Conservation (phyloP, 2,329 filamentous ascomycete genomes). For the Bipolaris zeicola region DNA sequence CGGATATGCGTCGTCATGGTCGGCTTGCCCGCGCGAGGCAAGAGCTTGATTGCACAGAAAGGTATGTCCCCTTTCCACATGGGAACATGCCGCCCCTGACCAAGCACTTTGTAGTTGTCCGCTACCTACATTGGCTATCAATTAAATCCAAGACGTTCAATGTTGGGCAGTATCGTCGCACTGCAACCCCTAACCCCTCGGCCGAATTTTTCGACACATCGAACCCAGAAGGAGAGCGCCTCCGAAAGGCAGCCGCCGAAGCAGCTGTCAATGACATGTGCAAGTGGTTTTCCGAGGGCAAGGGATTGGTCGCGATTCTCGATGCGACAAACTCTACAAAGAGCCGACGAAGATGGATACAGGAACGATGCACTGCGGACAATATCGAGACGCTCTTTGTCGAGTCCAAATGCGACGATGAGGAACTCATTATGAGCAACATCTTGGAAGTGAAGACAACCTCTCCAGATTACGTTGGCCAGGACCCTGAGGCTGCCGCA, state of each 20-base stretch:
- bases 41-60: slow-evolving; percentile 97
- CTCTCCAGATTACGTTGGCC: slow-evolving; percentile 90
- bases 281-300: slow-evolving; percentile 78
- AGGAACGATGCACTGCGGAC: slow-evolving; percentile 74
- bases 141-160: slow-evolving; percentile 96
- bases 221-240: slow-evolving; percentile 88
- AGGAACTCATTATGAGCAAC: slow-evolving; percentile 96
- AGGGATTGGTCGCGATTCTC: slow-evolving; percentile 87
- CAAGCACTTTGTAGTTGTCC: slow-evolving; percentile 49
- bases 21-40: slow-evolving; percentile 90
- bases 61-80: slow-evolving; percentile 59
- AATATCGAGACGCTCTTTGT: slow-evolving; percentile 92
- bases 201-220: slow-evolving; percentile 94
- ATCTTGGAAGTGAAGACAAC: slow-evolving; percentile 97
- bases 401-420: slow-evolving; percentile 95
- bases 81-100: slow-evolving; percentile 16
- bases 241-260: slow-evolving; percentile 85
- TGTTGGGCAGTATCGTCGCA: slow-evolving; percentile 91
- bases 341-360: slow-evolving; percentile 85
- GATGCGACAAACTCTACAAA: slow-evolving; percentile 98
- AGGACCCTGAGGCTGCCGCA: slow-evolving; percentile 90
- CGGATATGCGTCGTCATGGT: slow-evolving; percentile 99
- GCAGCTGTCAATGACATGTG: slow-evolving; percentile 94
- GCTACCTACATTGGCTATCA: slow-evolving; percentile 96
- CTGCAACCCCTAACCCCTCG: slow-evolving; percentile 84